phyloP scores from a whole-genome alignment of 306 rosid genomes.

The Pachyrhizus erosus region DNA sequence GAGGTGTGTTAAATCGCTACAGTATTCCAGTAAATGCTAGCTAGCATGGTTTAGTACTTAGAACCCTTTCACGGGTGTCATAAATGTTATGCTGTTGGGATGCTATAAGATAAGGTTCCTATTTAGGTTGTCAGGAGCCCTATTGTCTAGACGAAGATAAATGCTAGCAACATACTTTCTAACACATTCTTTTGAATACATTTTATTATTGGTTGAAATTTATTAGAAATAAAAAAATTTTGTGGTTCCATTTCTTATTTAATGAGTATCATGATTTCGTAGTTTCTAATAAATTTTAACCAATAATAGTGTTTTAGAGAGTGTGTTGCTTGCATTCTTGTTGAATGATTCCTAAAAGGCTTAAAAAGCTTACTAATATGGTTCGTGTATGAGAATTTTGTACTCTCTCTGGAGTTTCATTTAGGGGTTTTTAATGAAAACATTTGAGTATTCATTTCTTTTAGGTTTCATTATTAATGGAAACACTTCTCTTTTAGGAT shows the following conservation, averaged over 20 bases:
- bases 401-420: slow-evolving; percentile 9
- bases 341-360: slow-evolving; percentile 21
- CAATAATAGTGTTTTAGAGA: background rate
- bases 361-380: background rate
- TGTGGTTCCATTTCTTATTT: background rate
- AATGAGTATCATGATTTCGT: background rate
- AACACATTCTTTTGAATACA: background rate
- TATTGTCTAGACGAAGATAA: slow-evolving; percentile 19
- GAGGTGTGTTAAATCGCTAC: slow-evolving; percentile 65
- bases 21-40: slow-evolving; percentile 11
- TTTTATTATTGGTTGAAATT: background rate
- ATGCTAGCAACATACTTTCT: background rate
- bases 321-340: background rate
- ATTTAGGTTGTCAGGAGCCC: background rate
- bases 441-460: background rate
- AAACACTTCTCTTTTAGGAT: slow-evolving; percentile 18
- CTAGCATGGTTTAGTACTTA: slow-evolving; percentile 32
- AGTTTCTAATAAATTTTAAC: background rate
- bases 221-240: background rate
- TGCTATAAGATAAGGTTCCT: background rate
- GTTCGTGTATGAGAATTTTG: background rate
- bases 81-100: slow-evolving; percentile 18
- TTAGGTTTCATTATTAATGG: background rate
- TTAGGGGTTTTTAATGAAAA: slow-evolving; percentile 34
- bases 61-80: background rate